Conservation (phyloP, 768 basidiomycete genomes). For the Phanerodontia chrysosporium region DNA sequence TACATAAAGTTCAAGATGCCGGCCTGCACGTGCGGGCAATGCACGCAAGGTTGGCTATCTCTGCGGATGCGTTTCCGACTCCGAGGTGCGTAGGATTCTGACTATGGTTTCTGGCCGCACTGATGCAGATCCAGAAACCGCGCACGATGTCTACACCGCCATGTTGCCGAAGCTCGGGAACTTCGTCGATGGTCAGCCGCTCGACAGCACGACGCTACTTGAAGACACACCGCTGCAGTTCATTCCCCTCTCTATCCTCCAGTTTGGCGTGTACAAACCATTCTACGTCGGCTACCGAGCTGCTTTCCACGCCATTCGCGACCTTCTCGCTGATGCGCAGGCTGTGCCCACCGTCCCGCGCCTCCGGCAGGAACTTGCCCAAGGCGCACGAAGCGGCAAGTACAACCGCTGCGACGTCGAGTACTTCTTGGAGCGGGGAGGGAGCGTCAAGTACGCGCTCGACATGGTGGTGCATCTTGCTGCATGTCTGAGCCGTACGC, state of each 20-base stretch:
- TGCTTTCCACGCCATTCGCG: conserved; percentile 7
- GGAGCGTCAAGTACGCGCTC: conserved; percentile 7
- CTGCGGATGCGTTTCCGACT: conserved; percentile 12
- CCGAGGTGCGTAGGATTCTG: conserved; percentile 1
- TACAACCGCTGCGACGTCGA: conserved; percentile 3
- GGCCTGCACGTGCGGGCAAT: conserved; percentile 8
- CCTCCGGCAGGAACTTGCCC: conserved; percentile 6
- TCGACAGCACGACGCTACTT: neutral
- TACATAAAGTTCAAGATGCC: conserved; percentile 7
- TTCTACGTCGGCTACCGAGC: conserved; percentile 11
- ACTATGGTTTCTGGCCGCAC: neutral
- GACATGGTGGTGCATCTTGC: conserved; percentile 11
- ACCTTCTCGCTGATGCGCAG: neutral
- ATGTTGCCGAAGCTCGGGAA: conserved; percentile 2
- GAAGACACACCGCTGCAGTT: conserved; percentile 8
- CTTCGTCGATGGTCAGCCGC: conserved; percentile 2
- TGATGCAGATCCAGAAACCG: conserved; percentile 6
- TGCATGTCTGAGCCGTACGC: conserved; percentile 7
- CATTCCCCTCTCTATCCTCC: conserved; percentile 1
- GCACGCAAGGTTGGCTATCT: conserved; percentile 6
- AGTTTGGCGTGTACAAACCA: conserved; percentile 5
- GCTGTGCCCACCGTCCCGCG: neutral
- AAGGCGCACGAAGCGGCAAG: neutral
- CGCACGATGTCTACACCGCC: neutral
- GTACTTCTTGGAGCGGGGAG: conserved; percentile 8